phyloP scores from a whole-genome alignment of 441 rosid species.

The Pelargonium myrrhifolium region DNA sequence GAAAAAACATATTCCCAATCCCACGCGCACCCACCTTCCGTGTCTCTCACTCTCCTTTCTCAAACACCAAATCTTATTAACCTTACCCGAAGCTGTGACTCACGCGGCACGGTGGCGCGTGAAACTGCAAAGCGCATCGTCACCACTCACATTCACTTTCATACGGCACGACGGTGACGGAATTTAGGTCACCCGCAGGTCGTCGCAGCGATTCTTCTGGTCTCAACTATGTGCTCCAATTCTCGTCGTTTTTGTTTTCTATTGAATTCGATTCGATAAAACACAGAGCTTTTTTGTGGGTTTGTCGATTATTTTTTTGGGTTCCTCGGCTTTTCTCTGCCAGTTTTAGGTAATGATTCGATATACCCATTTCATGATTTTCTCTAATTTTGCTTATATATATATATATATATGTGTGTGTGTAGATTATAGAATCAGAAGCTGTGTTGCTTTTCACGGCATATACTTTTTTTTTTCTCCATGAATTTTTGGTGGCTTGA shows the following conservation, averaged over 20 bases:
- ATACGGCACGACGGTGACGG: constrained; percentile 1
- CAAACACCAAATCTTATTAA: no score
- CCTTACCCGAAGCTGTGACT: neutral
- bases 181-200: neutral
- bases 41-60: constrained; percentile 22
- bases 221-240: neutral
- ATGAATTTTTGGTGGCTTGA: constrained; percentile 4
- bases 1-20: neutral
- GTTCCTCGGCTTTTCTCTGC: neutral
- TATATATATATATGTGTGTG: neutral
- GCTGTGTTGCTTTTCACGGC: neutral
- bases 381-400: neutral
- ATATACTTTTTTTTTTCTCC: neutral
- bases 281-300: constrained; percentile 4
- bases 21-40: constrained; percentile 13
- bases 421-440: constrained; percentile 6
- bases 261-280: constrained; percentile 13
- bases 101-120: neutral
- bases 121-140: neutral
- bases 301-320: neutral
- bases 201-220: neutral
- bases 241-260: neutral
- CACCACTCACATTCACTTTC: constrained; percentile 4
- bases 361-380: constrained; percentile 9
- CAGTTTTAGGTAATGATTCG: constrained; percentile 4